Evolutionary conservation across 2,329 filamentous ascomycete genomes (phyloP).

Genomic region (Aulographum hederae): DNA sequence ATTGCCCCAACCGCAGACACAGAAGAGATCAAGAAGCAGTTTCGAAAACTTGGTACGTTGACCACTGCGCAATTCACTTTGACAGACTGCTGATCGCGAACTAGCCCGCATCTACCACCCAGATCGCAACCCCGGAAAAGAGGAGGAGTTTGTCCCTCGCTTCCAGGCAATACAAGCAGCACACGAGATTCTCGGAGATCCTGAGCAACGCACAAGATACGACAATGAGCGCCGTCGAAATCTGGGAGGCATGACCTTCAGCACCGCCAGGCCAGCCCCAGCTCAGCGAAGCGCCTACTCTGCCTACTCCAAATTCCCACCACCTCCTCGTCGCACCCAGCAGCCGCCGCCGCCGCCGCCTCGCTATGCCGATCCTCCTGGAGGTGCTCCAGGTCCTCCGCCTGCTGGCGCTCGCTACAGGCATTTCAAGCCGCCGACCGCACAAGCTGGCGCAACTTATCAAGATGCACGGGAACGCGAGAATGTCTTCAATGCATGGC

Average conservation of each 20-base stretch:
- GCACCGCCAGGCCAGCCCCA: neutral
- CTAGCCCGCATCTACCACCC: constrained; percentile 44
- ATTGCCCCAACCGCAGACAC: constrained; percentile 47
- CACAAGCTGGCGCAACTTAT: neutral
- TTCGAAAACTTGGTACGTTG: constrained; percentile 57
- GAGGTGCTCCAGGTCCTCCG: constrained; percentile 16
- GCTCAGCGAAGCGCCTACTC: neutral
- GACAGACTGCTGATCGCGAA: constrained; percentile 3
- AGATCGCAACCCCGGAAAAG: constrained; percentile 71
- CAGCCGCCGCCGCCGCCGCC: constrained; percentile 6
- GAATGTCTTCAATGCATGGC: constrained; percentile 29
- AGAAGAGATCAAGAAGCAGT: constrained; percentile 71
- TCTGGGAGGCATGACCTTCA: constrained; percentile 1
- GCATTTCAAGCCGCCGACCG: neutral
- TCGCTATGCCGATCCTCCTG: constrained; percentile 25
- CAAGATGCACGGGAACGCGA: constrained; percentile 14
- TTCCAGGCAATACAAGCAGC: constrained; percentile 79
- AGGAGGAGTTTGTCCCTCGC: constrained; percentile 60
- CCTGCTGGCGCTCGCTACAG: too few relatives aligned
- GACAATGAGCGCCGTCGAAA: constrained; percentile 38
- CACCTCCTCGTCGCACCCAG: constrained; percentile 1
- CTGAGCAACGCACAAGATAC: constrained; percentile 39
- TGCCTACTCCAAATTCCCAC: neutral
- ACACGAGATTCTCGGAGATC: constrained; percentile 55
- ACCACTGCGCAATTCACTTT: too few relatives aligned